Evolutionary conservation across 2,329 filamentous ascomycete genomes (phyloP), one percentile per base, ranked within the genome.

Genomic region (Trichoderma sp.): DNA sequence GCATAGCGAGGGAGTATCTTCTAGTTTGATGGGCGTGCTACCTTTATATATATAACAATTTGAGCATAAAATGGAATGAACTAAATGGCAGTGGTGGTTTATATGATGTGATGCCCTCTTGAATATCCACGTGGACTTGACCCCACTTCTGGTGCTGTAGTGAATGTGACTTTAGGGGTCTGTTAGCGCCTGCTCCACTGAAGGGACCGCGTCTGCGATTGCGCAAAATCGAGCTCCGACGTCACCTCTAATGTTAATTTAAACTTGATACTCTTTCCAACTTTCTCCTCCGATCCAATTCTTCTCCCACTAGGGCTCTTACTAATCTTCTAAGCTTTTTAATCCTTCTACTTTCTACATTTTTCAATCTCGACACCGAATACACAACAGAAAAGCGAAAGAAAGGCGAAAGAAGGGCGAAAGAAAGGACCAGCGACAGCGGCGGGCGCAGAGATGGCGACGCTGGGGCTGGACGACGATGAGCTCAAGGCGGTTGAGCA

Each of bases 401-500:
- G 18, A 39, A 24, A 21, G 18, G 7, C 28, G 24, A 30, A 49
- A 49, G 46, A 13, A 32, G n/a, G n/a, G n/a, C n/a, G n/a, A n/a
- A n/a, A n/a, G n/a, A n/a, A 24, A 32, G 32, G 26, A 59, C 46
- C 37, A 7, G 24, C n/a, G 24, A 28, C 37, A 61, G 16, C 30
- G 39, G 28, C 54, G 34, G 13, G 64, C 52, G 30, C 39, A 51
- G 28, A 51, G 52, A 82, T 82, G 81, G 78, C 80, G 55, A 77
- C 79, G 28, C 80, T 88, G n/a, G 82, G 83, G 37, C 78, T 89
- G 34, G 83, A 82, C 39, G 82, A 83, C 32, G 87, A 89, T 24
- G 88, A 90, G 78, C 81, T 89, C 73, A 91, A 90, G 79, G 84
- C 87, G 51, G 85, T 94, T 30, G 91, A 94, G 75, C 86, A 90